phyloP scores from a whole-genome alignment of 495 filamentous ascomycete genomes.

The Hypoxylon lienhwacheense region DNA sequence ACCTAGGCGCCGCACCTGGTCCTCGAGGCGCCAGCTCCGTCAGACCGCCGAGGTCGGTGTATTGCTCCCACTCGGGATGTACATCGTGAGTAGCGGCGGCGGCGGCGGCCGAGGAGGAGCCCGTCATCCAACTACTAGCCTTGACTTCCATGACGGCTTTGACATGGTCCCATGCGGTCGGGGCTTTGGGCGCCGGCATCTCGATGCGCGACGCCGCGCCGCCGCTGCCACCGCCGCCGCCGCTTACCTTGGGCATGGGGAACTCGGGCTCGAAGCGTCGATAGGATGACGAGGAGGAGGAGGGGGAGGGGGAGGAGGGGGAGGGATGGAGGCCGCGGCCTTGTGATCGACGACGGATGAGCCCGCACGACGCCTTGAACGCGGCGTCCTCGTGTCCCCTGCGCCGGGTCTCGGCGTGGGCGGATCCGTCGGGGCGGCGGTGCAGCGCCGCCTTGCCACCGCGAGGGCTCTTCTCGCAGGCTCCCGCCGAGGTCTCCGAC shows the following conservation, averaged over 20 bases:
- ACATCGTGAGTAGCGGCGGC: no score
- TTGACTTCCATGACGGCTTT: constrained; percentile 30
- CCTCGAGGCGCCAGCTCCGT: constrained; percentile 19
- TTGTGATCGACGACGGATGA: constrained; percentile 5
- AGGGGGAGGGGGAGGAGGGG: no score
- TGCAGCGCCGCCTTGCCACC: background rate
- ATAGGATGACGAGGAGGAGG: no score
- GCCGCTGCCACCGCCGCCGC: no score
- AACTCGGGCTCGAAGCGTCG: background rate
- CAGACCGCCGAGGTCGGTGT: constrained; percentile 38
- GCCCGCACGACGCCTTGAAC: constrained; percentile 1
- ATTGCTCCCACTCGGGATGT: constrained; percentile 42
- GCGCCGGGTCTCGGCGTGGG: background rate
- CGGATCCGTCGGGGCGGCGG: background rate
- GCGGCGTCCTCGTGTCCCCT: background rate
- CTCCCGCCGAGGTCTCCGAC: background rate
- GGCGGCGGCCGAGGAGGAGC: no score
- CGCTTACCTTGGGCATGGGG: constrained; percentile 22
- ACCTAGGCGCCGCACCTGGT: background rate
- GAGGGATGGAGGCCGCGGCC: no score
- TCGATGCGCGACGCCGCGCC: constrained; percentile 18
- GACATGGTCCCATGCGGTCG: constrained; percentile 30
- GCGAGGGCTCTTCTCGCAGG: background rate
- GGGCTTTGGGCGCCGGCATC: constrained; percentile 27
- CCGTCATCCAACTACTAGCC: constrained; percentile 15